These are phyloP conservation scores for Collybia sordida DNA, from an alignment of 768 basidiomycete species.

Conservation along the genomic window DNA sequence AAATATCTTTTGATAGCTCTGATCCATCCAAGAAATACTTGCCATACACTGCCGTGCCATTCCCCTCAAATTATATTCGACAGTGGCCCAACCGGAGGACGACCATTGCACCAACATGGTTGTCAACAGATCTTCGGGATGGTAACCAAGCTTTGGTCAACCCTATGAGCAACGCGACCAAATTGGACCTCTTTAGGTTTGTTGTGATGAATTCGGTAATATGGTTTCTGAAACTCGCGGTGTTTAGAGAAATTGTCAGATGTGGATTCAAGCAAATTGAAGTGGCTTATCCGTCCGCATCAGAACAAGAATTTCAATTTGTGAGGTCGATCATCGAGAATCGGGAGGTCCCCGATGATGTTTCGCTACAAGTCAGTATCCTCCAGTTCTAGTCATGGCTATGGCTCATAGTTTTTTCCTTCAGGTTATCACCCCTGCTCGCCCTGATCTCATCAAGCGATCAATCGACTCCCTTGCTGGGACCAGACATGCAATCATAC, in stretches of 20 bases:
- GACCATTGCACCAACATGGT: slow-evolving; percentile 71
- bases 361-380: slow-evolving; percentile 70
- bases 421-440: slow-evolving; percentile 78
- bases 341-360: slow-evolving; percentile 67
- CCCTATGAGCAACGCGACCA: slow-evolving; percentile 74
- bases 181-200: slow-evolving; percentile 50
- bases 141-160: slow-evolving; percentile 84
- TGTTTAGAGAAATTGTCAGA: slow-evolving; percentile 60
- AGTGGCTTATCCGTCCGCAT: slow-evolving; percentile 81
- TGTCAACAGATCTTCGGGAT: slow-evolving; percentile 81
- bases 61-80: slow-evolving; percentile 46
- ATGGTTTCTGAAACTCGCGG: slow-evolving; percentile 36
- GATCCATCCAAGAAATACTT: slow-evolving; percentile 73
- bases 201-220: background rate
- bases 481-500: slow-evolving; percentile 74
- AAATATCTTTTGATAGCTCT: slow-evolving; percentile 31
- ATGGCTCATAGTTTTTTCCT: background rate
- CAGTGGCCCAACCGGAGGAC: slow-evolving; percentile 72
- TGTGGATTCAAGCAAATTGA: slow-evolving; percentile 88
- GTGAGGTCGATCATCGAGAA: slow-evolving; percentile 69
- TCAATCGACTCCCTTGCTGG: slow-evolving; percentile 76
- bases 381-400: no score
- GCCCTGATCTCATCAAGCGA: slow-evolving; percentile 72
- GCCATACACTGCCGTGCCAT: slow-evolving; percentile 65
- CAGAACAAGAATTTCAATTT: slow-evolving; percentile 77